Percentiles rank a stretch among this genome's conserved stretches.
Evolutionary conservation across 2,329 filamentous ascomycete genomes (phyloP).

Genomic region (Aspergillus sp.): DNA sequence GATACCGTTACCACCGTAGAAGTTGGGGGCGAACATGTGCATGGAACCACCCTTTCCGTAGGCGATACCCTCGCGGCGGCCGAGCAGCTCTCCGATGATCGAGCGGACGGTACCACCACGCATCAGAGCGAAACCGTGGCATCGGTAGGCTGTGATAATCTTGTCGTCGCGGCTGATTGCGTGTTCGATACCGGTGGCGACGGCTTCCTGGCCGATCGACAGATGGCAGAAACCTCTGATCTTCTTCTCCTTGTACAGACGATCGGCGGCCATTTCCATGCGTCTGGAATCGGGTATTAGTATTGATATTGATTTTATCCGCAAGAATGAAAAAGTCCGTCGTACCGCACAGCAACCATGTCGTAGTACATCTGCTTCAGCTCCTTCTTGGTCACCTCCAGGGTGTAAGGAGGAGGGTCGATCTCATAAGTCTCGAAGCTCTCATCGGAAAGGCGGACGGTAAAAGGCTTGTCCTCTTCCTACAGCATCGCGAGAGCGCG

Average conservation of each 20-base stretch:
- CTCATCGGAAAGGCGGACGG: slow-evolving; percentile 92
- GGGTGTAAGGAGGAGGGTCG: slow-evolving; percentile 90
- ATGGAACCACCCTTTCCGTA: slow-evolving; percentile 99
- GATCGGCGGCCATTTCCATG: slow-evolving; percentile 99
- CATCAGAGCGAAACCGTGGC: slow-evolving; percentile 98
- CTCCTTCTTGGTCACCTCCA: slow-evolving; percentile 95
- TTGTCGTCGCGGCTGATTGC: slow-evolving; percentile 90
- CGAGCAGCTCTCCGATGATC: slow-evolving; percentile 94
- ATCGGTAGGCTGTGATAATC: slow-evolving; percentile 96
- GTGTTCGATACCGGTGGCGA: slow-evolving; percentile 95
- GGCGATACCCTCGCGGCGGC: slow-evolving; percentile 92
- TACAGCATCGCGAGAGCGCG: slow-evolving; percentile 43
- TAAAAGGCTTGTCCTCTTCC: slow-evolving; percentile 94
- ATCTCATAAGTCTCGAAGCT: slow-evolving; percentile 99
- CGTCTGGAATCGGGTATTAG: slow-evolving; percentile 62
- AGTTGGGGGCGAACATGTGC: slow-evolving; percentile 99
- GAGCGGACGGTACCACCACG: slow-evolving; percentile 86
- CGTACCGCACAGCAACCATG: slow-evolving; percentile 93
- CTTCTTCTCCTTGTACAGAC: slow-evolving; percentile 99
- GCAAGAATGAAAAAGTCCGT: neutral
- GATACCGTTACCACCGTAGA: slow-evolving; percentile 99
- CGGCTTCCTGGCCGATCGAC: slow-evolving; percentile 96
- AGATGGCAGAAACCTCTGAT: slow-evolving; percentile 99
- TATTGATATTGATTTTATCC: neutral
- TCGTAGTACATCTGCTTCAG: slow-evolving; percentile 99